Base-by-base conservation (phyloP, 306 rosid genomes). In the Echinosophora koreensis region DNA sequence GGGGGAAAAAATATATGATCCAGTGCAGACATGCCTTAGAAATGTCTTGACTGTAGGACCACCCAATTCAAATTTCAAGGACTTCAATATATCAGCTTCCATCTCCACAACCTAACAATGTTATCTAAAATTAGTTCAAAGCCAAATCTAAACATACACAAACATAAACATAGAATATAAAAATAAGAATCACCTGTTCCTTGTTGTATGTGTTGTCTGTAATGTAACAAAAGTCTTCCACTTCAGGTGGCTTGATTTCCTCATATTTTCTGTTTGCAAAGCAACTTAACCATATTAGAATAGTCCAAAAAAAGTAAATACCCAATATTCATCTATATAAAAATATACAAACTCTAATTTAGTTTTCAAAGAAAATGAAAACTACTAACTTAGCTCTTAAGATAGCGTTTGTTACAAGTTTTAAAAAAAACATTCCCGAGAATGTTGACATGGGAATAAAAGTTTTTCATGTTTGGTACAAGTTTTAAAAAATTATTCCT, bases 231-330 rank as follows among this genome's bases (percentile, higher is more conserved):
- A 90, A 90, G 0, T 92, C 93, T 82, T 95, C 96, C 27, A 87
- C 90, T 12, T 88, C 89, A 14, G 91, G 98, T 64, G 97, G 93
- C 54, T 83, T 92, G 52, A 92, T 92, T 88, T 92, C 97, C 81
- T 92, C 98, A 17, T 95, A 95, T 69, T 95, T 95, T 35, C 98
- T 95, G 58, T 57, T 49, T 0, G 0, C 75, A 82, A 50, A 16
- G 8, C 1, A 64, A 75, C 5, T 3, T 2, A 12, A 49, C 8
- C 32, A n/a, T 1, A 18, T 54, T 4, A 47, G 35, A 32, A 27
- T 10, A 15, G 50, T 44, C 10, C 4, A 10, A 44, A 44, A 44
- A 42, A 8, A 44, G 10, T 30, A 9, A 44, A 44, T 8, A 3
- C n/a, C 11, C 50, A 44, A 22, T 1, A 22, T 22, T 22, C 22